Evolutionary conservation across 345 rosid species (phyloP), one percentile per base, ranked within the genome.

Genomic region (Eucalyptus urophylla): DNA sequence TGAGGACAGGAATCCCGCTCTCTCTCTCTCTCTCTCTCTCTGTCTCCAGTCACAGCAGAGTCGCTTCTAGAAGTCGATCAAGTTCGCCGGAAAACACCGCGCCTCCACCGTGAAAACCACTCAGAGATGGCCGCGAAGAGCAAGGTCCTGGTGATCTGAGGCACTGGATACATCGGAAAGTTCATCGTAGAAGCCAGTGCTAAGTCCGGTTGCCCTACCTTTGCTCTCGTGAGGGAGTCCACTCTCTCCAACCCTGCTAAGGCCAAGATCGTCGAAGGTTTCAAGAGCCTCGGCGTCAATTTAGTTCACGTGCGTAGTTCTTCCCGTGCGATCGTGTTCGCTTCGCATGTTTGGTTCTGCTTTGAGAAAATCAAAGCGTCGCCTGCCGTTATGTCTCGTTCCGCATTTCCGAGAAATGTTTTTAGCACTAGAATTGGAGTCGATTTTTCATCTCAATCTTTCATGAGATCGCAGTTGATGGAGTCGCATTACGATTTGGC

Each of bases 141-240:
- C 87, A 44, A 86, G 58, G 49, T 87, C 54, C 87, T 87, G 37
- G 62, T 87, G 60, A 65, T 90, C 40, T 87, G 91, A 22, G 89
- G 89, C 87, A 87, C 91, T 12, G 89, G 91, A 60, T 90, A 81
- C 89, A 33, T 90, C 14, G 87, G 91, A 8, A 90, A 87, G 89
- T 80, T 87, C 89, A 90, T 90, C 81, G 62, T 88, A 25, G 87
- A 62, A 43, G 87, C 91, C 5, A 83, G 85, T 56, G 89, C 80
- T 49, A 87, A 81, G 80, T 80, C 87, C 29, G 91, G 91, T 29
- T 87, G 81, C 65, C 89, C 89, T 21, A 90, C 91, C 56, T 87
- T n/a, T 44, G 89, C 87, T 14, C 87, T 89, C 37, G 76, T 87
- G 43, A 87, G 89, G 62, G 83, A 87, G 15, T 80, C 91, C 81